phyloP scores from a whole-genome alignment of 2,329 filamentous ascomycete genomes.

The Hirsutella rhossiliensis region DNA sequence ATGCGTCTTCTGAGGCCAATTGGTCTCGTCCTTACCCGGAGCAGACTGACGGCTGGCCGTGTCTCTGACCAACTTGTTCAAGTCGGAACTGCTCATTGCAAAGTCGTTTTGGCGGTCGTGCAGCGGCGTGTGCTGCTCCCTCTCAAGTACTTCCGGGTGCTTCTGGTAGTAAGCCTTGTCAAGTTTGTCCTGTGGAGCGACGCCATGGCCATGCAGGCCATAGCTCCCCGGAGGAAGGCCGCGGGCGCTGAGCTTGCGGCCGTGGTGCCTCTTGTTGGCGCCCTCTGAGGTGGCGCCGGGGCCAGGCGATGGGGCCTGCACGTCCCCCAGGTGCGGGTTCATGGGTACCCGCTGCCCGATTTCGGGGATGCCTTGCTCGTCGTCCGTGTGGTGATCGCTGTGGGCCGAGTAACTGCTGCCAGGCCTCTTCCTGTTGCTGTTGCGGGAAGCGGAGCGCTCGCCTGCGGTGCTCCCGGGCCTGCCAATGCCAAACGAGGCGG shows the following conservation, averaged over 20 bases:
- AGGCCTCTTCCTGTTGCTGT: slow-evolving; percentile 52
- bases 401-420: slow-evolving; percentile 44
- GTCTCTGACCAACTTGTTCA: slow-evolving; percentile 79
- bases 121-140: slow-evolving; percentile 51
- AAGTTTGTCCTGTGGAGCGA: slow-evolving; percentile 64
- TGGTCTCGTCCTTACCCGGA: slow-evolving; percentile 11
- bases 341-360: slow-evolving; percentile 90
- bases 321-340: slow-evolving; percentile 84
- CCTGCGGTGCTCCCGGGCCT: slow-evolving; percentile 45
- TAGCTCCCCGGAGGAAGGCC: slow-evolving; percentile 77
- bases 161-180: slow-evolving; percentile 89
- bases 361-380: slow-evolving; percentile 82
- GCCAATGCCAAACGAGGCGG: slow-evolving; percentile 75
- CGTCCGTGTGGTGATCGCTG: slow-evolving; percentile 44
- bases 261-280: slow-evolving; percentile 43
- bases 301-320: slow-evolving; percentile 83
- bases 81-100: slow-evolving; percentile 76
- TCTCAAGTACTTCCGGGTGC: slow-evolving; percentile 69
- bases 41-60: slow-evolving; percentile 44
- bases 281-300: slow-evolving; percentile 38
- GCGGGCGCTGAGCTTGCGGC: slow-evolving; percentile 61
- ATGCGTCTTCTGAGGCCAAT: background rate
- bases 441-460: slow-evolving; percentile 26
- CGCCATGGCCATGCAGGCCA: slow-evolving; percentile 79
- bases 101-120: slow-evolving; percentile 54